Evolutionary conservation across 2,329 filamentous ascomycete species (phyloP), one percentile per base, ranked within the genome.

Genomic region (Epichloe uncinata): DNA sequence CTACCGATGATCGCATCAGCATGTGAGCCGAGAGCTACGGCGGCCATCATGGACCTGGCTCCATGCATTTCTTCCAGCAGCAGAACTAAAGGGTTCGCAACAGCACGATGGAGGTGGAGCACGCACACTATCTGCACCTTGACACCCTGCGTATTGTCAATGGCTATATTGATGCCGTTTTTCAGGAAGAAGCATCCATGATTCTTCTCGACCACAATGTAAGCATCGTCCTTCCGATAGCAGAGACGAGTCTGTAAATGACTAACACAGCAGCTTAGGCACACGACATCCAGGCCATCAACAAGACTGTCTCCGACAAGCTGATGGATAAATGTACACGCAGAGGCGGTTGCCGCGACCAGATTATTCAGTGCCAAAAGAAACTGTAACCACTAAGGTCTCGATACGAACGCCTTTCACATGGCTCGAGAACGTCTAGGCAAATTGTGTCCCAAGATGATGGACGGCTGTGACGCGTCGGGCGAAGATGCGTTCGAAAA

Each of bases 21-120:
- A 64, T 87, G 2, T 85, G 83, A 58, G 74, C 81, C 0, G 81
- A 87, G 63, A 82, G 78, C 61, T 83, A 86, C 62, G 78, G 82
- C 33, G 84, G 84, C 5, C 78, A 81, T 53, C 87, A 85, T 57
- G 84, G 80, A 0, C 81, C 82, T 0, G 73, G 74, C 0, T 82
- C 85, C 57, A 75, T 78, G 15, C 66, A 67, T 2, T 66, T 73
- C 52, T 77, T 74, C 66, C 73, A 83, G 59, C 61, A 76, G 50
- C 81, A 87, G 63, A 88, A 87, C 53, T 62, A 69, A n/a, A 70
- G 69, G 53, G 63, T 66, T 42, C 48, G 51, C 1, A 57, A 61
- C 40, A 62, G 63, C 12, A 61, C 55, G 2, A 56, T 62, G 20
- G 55, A 54, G 6, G 57, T 57, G 34, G 72, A 76, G 33, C 58